Base-by-base conservation (phyloP, 1,284 basidiomycete species). In the Cryptococcus depauperatus region DNA sequence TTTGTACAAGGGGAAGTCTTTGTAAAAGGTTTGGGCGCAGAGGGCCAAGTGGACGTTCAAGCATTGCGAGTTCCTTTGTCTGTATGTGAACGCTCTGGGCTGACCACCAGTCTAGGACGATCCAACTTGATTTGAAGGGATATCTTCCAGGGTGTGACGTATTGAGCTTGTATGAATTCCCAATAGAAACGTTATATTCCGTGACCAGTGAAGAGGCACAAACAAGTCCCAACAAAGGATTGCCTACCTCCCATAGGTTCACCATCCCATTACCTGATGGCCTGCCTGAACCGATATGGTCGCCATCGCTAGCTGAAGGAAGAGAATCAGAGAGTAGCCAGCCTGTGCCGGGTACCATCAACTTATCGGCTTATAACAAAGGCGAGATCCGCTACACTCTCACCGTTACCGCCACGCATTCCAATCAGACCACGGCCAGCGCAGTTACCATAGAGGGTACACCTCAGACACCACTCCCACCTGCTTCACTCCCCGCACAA, bases 1-100 rank as follows among this genome's bases (percentile, higher is more conserved):
- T 62, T 59, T 0, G 55, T 69, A 9, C 66, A 69, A 41, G 66
- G 66, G 32, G 66, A 69, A 41, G 57, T 69, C 18, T 69, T 61
- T 46, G 65, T 67, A 33, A 69, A 69, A 41, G 66, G 66, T 6
- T 50, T 69, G 14, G 66, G 66, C 4, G 58, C 59, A 40, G 51
- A 56, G 9, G 46, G 48, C 0, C 39, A 47, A 10, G 35, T 39
- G 9, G 52, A 56, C 4, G 64, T 67, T 4, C 38, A 56, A 43
- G 53, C 50, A 7, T 46, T 67, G 64, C 64, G 37, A 58, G 64
- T 59, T 8, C 3, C 13, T 23, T 21, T 13, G 9, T 21, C 23
- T 37, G 25, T 35, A 19, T n/a, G n/a, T 10, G n/a, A 6, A 30
- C 22, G n/a, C n/a, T n/a, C n/a, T n/a, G n/a, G 21, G 41, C 43